Evolutionary conservation across 164 flowering plant genomes (phyloP).

Genomic region (Sedum album): DNA sequence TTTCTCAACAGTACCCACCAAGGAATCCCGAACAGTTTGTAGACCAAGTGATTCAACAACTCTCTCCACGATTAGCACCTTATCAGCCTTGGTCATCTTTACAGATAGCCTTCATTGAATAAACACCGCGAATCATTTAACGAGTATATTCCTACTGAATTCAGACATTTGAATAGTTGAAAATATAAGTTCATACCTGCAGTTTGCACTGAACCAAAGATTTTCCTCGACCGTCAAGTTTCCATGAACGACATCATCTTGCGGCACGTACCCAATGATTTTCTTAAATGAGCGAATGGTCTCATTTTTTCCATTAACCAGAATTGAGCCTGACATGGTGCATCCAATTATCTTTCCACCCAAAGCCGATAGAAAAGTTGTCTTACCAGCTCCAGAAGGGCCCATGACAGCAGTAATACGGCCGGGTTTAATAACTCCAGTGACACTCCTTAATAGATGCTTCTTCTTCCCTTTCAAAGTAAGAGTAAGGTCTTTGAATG

Average conservation of each 20-base stretch:
- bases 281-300: conserved; percentile 79
- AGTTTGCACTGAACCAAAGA: conserved; percentile 86
- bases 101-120: conserved; percentile 47
- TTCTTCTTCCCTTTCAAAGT: conserved; percentile 74
- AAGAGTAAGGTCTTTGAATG: conserved; percentile 85
- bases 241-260: conserved; percentile 98
- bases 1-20: conserved; percentile 98
- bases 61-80: conserved; percentile 86
- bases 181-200: conserved; percentile 49
- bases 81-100: conserved; percentile 60
- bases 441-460: conserved; percentile 74
- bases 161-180: background rate
- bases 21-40: conserved; percentile 64
- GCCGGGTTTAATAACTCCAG: conserved; percentile 85
- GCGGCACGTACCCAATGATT: conserved; percentile 94
- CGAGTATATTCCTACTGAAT: background rate
- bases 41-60: conserved; percentile 88
- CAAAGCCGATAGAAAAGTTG: conserved; percentile 90
- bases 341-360: conserved; percentile 87
- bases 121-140: conserved; percentile 7
- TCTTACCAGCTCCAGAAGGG: conserved; percentile 99
- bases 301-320: conserved; percentile 71
- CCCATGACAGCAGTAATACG: conserved; percentile 99
- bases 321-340: conserved; percentile 52
- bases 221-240: conserved; percentile 97